Evolutionary conservation across 2,329 filamentous ascomycete species (phyloP), one percentile per base, ranked within the genome.

Genomic region (Gremmenia infestans): DNA sequence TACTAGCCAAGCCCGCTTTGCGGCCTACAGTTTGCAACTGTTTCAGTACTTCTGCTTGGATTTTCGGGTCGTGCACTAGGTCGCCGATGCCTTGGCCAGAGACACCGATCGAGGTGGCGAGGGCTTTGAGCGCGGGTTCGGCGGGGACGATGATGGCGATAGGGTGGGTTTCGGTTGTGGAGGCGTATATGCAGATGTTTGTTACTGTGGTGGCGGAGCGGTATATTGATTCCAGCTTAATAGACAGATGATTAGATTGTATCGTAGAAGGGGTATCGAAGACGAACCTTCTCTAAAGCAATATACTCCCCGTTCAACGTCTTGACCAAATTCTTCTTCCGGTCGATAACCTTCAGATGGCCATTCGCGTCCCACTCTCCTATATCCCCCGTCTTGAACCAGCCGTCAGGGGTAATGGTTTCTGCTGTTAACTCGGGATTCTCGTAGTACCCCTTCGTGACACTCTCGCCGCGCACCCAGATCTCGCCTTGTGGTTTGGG

Each of bases 221-320:
- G 76, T 97, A 97, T 53, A 96, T 80, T 2, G 91, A 88, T 76
- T 97, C 92, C 55, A 97, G 84, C 79, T 76, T 69, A 1, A 32
- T 32, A 3, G 9, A 2, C 9, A 32, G 9, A 12, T 32, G 9
- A 32, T 32, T 32, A 32, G 9, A 3, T 32, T 12, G 28, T 32
- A 8, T 9, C 75, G 71, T 15, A 63, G 60, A 5, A 9, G n/a
- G 45, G 65, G 65, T 32, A 68, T 37, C 9, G 50, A 63, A 19
- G 54, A 54, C 35, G 40, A 57, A 62, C 69, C 68, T 92, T 97
- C 77, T 97, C 93, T 6, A 97, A 81, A 22, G 93, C 93, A 72
- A 97, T 95, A 74, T 97, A 97, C 78, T 97, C 93, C 63, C 93
- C 93, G 59, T 91, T 91, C 61, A 91, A 82, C 59, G 94, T 92